Conservation (phyloP, 768 basidiomycete genomes). For the Boletus edulis region DNA sequence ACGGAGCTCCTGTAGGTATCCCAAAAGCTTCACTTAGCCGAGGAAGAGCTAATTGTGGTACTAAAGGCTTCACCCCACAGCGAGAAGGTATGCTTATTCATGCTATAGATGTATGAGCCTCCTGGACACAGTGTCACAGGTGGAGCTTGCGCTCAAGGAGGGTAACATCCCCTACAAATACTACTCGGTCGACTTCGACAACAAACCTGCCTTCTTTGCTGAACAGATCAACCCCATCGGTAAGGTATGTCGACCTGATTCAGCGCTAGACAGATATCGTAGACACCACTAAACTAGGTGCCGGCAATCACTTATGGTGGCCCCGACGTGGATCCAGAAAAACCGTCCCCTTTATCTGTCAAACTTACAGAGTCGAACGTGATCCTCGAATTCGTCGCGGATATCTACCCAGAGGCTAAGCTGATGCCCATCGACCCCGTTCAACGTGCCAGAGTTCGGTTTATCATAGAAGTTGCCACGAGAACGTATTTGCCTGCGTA, state of each 20-base stretch:
- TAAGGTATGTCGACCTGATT: conserved; percentile 43
- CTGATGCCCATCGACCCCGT: conserved; percentile 54
- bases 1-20: no score
- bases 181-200: conserved; percentile 53
- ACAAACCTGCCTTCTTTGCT: conserved; percentile 67
- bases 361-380: conserved; percentile 66
- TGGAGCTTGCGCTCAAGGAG: conserved; percentile 57
- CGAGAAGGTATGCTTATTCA: not conserved
- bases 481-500: conserved; percentile 41
- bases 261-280: conserved; percentile 8
- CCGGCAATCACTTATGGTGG: conserved; percentile 61
- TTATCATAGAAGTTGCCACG: conserved; percentile 55
- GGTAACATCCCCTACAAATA: conserved; percentile 45
- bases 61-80: not conserved
- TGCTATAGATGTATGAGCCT: not conserved
- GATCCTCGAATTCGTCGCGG: conserved; percentile 63
- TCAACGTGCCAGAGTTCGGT: conserved; percentile 51
- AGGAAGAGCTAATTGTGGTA: no score
- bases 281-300: conserved; percentile 23
- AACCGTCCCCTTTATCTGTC: conserved; percentile 53
- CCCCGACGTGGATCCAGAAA: conserved; percentile 47
- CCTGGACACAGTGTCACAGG: conserved; percentile 27
- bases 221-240: conserved; percentile 58
- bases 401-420: conserved; percentile 43
- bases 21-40: no score